These are phyloP conservation scores for Arxiozyma heterogenica DNA, from an alignment of 1,139 yeast genomes.

Conservation along the genomic window DNA sequence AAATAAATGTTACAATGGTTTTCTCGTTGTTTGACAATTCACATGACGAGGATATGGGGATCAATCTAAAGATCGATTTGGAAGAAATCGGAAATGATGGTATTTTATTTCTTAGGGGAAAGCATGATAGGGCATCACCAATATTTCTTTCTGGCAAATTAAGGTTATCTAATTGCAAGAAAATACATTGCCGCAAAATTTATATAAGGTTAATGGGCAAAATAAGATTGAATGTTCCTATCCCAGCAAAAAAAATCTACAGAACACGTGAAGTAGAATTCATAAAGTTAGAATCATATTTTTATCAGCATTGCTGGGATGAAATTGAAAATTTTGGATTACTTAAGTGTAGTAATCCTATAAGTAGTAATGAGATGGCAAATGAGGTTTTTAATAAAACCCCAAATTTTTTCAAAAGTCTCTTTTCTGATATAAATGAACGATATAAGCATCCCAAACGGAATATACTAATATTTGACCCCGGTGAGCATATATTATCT, in stretches of 20 bases:
- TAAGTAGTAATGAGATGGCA: background rate
- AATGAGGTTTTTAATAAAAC: too few species aligned
- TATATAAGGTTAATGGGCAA: conserved; percentile 57
- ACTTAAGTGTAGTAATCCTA: too few species aligned
- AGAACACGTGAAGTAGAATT: conserved; percentile 32
- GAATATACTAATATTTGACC: conserved; percentile 32
- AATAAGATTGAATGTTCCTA: background rate
- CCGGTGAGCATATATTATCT: conserved; percentile 87
- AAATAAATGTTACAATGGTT: background rate
- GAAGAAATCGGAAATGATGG: conserved; percentile 37
- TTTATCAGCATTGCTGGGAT: conserved; percentile 42
- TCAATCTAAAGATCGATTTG: conserved; percentile 14
- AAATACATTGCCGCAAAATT: conserved; percentile 57
- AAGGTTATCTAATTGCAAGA: conserved; percentile 67
- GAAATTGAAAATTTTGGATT: conserved; percentile 23
- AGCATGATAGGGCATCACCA: conserved; percentile 68
- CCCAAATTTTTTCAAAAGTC: conserved; percentile 4
- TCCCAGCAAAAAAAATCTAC: background rate
- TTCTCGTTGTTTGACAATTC: background rate
- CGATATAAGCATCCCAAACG: conserved; percentile 18
- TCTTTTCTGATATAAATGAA: conserved; percentile 19
- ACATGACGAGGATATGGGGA: background rate
- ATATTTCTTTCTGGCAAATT: conserved; percentile 68
- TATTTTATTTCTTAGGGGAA: conserved; percentile 72
- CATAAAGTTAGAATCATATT: conserved; percentile 49